phyloP scores from a whole-genome alignment of 2,329 filamentous ascomycete genomes.

The Thielaviopsis ethacetica region DNA sequence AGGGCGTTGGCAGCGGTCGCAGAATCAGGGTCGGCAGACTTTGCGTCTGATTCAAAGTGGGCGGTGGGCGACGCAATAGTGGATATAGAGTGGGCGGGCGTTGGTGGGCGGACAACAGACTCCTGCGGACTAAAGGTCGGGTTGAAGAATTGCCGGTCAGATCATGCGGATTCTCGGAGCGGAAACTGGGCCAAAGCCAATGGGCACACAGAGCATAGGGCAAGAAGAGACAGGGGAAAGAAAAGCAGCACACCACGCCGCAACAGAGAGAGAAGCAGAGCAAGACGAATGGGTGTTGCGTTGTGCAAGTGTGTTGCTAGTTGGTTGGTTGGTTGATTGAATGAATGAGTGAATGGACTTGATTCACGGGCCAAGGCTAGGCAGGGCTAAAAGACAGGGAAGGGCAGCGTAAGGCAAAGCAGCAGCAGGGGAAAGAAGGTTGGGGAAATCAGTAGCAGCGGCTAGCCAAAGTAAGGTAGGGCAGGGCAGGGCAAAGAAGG shows the following conservation, averaged over 20 bases:
- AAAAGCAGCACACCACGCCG: no score
- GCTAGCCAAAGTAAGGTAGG: background rate
- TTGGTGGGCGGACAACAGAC: background rate
- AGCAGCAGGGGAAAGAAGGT: background rate
- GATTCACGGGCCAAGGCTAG: background rate
- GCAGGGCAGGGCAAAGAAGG: background rate
- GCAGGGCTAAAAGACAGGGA: background rate
- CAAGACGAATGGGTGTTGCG: background rate
- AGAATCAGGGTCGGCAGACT: background rate
- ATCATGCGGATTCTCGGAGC: background rate
- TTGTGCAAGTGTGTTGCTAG: background rate
- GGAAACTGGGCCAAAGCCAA: background rate
- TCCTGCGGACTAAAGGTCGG: background rate
- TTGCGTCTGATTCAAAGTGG: background rate
- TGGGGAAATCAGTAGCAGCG: no score
- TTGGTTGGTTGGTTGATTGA: no score
- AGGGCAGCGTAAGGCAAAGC: background rate
- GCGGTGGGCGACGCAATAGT: background rate
- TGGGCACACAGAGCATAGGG: background rate
- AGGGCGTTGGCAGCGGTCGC: background rate
- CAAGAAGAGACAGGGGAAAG: no score
- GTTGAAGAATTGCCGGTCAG: background rate
- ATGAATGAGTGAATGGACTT: background rate
- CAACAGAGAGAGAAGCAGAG: background rate
- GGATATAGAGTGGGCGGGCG: background rate